Percentiles rank a stretch among this genome's conserved stretches.
phyloP scores from a whole-genome alignment of 2,329 filamentous ascomycete species.

The Pseudogymnoascus sp. region DNA sequence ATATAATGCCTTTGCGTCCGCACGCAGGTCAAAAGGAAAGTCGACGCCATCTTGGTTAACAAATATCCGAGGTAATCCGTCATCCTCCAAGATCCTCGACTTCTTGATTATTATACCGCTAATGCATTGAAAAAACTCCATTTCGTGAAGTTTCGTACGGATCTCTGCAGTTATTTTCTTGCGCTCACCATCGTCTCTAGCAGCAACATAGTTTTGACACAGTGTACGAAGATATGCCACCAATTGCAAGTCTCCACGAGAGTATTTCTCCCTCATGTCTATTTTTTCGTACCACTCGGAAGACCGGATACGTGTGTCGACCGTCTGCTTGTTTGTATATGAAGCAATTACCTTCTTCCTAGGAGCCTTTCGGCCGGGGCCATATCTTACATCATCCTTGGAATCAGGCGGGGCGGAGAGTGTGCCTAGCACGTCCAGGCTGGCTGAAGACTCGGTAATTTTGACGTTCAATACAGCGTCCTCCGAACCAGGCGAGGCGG shows the following conservation, averaged over 20 bases:
- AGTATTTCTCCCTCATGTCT: conserved; percentile 10
- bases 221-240: conserved; percentile 14
- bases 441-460: background rate
- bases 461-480: background rate
- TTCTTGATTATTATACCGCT: conserved; percentile 20
- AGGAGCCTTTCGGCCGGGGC: conserved; percentile 6
- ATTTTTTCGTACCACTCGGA: conserved; percentile 16
- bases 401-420: background rate
- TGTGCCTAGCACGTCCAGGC: background rate
- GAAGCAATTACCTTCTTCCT: conserved; percentile 5
- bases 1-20: conserved; percentile 40
- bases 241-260: conserved; percentile 10
- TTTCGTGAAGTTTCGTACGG: conserved; percentile 23
- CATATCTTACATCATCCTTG: conserved; percentile 5
- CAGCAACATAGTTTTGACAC: conserved; percentile 14
- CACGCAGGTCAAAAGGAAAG: conserved; percentile 40
- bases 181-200: background rate
- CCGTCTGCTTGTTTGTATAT: conserved; percentile 7
- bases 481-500: background rate
- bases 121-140: conserved; percentile 21
- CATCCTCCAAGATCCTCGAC: conserved; percentile 24
- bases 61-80: conserved; percentile 37
- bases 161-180: conserved; percentile 15
- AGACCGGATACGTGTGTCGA: conserved; percentile 5
- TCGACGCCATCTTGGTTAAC: conserved; percentile 18